A percentile compares a stretch with the other conserved stretches of the same genome.
phyloP scores from a whole-genome alignment of 148 eudicot genomes.

The Polygonum maritimum region DNA sequence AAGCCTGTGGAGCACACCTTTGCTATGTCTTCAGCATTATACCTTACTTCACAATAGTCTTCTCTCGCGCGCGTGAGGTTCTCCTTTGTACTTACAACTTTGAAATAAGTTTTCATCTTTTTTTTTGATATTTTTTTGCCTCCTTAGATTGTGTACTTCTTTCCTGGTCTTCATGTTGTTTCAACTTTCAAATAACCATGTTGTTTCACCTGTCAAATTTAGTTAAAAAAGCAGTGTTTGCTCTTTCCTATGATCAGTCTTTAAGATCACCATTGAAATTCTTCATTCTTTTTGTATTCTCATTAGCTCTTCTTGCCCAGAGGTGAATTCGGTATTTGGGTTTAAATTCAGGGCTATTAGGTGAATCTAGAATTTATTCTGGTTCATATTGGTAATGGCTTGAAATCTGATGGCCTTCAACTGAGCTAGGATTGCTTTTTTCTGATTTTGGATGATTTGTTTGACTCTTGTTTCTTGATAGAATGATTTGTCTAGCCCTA shows the following conservation, averaged over 20 bases:
- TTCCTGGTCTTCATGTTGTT: background rate
- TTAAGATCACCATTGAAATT: background rate
- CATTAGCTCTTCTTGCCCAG: background rate
- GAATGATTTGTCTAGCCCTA: background rate
- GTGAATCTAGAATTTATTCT: background rate
- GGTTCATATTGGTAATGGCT: background rate
- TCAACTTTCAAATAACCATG: constrained; percentile 2
- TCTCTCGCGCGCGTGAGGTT: background rate
- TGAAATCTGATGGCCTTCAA: too few species aligned
- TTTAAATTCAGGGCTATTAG: background rate
- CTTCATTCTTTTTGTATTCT: background rate
- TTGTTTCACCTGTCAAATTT: constrained; percentile 1
- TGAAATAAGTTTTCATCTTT: constrained; percentile 1
- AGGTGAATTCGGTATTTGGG: background rate
- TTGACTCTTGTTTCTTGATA: background rate
- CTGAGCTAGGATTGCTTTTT: too few species aligned
- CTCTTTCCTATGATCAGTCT: background rate
- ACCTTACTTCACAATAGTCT: background rate
- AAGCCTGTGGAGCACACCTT: background rate
- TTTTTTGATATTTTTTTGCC: background rate
- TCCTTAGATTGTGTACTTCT: background rate
- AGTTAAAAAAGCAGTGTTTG: background rate
- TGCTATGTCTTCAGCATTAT: background rate
- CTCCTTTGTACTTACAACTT: constrained; percentile 8
- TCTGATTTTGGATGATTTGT: background rate